These are phyloP conservation scores for Neurospora sp. DNA, from an alignment of 495 filamentous ascomycete genomes.

Conservation along the genomic window DNA sequence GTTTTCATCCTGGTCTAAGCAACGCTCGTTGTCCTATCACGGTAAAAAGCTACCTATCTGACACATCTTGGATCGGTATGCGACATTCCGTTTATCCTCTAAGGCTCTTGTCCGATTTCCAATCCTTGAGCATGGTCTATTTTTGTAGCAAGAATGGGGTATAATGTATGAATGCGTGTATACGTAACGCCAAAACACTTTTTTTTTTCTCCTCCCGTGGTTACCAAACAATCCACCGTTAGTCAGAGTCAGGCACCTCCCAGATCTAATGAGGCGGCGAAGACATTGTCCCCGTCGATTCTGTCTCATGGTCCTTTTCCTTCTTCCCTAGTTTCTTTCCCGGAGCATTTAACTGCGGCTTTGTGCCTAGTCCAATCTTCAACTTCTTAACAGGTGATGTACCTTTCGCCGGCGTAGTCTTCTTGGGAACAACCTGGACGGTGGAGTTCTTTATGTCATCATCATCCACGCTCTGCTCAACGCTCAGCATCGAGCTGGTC, in stretches of 20 bases:
- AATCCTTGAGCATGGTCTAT: not conserved
- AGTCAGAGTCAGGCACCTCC: not conserved
- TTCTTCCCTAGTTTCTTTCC: conserved; percentile 29
- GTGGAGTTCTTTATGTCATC: conserved; percentile 27
- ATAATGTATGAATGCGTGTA: not conserved
- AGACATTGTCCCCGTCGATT: conserved; percentile 40
- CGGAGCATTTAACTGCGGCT: conserved; percentile 26
- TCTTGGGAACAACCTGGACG: conserved; percentile 35
- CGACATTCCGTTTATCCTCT: not conserved
- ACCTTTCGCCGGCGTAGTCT: conserved; percentile 26
- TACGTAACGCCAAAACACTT: not conserved
- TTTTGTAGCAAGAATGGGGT: not conserved
- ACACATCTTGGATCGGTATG: not conserved
- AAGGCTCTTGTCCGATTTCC: not conserved
- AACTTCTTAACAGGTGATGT: conserved; percentile 37
- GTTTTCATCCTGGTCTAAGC: not conserved
- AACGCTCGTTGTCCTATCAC: not conserved
- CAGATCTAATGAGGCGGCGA: conserved; percentile 28
- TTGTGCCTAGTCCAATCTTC: conserved; percentile 25
- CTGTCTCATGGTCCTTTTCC: conserved; percentile 36
- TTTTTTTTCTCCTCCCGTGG: not conserved
- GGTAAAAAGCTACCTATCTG: not conserved
- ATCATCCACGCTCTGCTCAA: conserved; percentile 32
- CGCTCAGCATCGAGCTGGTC: conserved; percentile 25
- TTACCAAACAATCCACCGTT: not conserved